phyloP scores from a whole-genome alignment of 805 yeast genomes.

The Tetrapisispora namnaoensis region DNA sequence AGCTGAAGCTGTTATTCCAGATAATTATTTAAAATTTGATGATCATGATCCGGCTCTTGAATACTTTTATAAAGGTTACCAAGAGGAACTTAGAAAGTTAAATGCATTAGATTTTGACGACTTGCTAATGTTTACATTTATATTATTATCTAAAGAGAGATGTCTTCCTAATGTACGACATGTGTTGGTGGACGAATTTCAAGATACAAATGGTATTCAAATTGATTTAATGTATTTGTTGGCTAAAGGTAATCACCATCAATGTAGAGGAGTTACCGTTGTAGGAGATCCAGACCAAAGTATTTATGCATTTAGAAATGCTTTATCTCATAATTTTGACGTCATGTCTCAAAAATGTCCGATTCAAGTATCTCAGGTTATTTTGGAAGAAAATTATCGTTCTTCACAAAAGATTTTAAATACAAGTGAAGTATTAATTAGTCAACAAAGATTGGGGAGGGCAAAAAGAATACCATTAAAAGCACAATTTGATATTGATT shows the following conservation, averaged over 20 bases:
- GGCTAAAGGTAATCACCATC: conserved; percentile 32
- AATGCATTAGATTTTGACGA: conserved; percentile 75
- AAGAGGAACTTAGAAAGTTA: conserved; percentile 34
- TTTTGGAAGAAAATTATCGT: conserved; percentile 65
- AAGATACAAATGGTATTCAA: conserved; percentile 79
- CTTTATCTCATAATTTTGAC: conserved; percentile 57
- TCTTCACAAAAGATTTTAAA: conserved; percentile 61
- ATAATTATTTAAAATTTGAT: conserved; percentile 27
- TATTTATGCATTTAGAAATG: conserved; percentile 81
- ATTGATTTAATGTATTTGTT: conserved; percentile 52
- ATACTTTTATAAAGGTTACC: conserved; percentile 44
- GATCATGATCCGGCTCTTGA: conserved; percentile 28
- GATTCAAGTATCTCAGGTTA: conserved; percentile 27
- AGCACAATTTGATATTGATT: conserved; percentile 36
- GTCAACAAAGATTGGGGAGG: conserved; percentile 38
- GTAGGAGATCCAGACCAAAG: conserved; percentile 98
- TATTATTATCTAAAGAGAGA: conserved; percentile 36
- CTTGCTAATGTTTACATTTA: conserved; percentile 47
- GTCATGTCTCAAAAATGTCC: conserved; percentile 40
- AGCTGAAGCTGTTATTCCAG: conserved; percentile 40
- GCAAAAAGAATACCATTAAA: conserved; percentile 34
- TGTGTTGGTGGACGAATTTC: conserved; percentile 88
- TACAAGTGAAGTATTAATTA: conserved; percentile 56
- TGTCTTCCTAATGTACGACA: conserved; percentile 47
- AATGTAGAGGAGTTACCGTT: conserved; percentile 55